Percentiles rank a stretch among this genome's conserved stretches.
These are phyloP conservation scores for Chalara sp. DNA, from an alignment of 2,329 filamentous ascomycete genomes.

Conservation along the genomic window DNA sequence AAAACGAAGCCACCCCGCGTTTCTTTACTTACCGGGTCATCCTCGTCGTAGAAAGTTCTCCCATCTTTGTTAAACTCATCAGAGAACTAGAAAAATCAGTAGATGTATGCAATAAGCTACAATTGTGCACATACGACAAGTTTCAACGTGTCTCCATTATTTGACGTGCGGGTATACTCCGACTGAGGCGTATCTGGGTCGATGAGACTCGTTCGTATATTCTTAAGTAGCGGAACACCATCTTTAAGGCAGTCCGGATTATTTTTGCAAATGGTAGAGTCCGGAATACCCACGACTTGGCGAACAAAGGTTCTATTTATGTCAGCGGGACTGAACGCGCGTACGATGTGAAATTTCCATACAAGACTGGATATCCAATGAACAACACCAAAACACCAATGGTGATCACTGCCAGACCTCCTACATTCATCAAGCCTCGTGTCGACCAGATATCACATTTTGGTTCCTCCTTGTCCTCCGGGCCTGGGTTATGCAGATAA, in stretches of 20 bases:
- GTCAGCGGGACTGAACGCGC: too few relatives aligned
- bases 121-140: conserved; percentile 45
- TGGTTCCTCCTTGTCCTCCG: conserved; percentile 51
- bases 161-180: conserved; percentile 46
- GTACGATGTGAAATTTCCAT: conserved; percentile 28
- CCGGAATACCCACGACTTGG: too few relatives aligned
- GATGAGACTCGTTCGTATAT: conserved; percentile 53
- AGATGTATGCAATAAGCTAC: not conserved
- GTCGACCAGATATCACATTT: conserved; percentile 60
- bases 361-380: conserved; percentile 65
- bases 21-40: conserved; percentile 42
- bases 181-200: conserved; percentile 60
- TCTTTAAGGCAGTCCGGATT: conserved; percentile 30
- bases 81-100: conserved; percentile 43
- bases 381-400: conserved; percentile 58
- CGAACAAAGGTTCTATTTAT: too few relatives aligned
- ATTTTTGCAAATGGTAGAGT: too few relatives aligned
- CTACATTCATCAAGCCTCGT: conserved; percentile 58
- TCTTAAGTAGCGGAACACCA: conserved; percentile 43
- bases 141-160: conserved; percentile 53
- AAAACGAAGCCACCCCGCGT: too few relatives aligned
- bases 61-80: conserved; percentile 65
- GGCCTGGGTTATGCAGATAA: conserved; percentile 63
- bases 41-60: conserved; percentile 63
- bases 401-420: conserved; percentile 52